Evolutionary conservation across 139 green algal genomes (phyloP), one percentile per base, ranked within the genome.

Genomic region (Chlorella vulgaris): DNA sequence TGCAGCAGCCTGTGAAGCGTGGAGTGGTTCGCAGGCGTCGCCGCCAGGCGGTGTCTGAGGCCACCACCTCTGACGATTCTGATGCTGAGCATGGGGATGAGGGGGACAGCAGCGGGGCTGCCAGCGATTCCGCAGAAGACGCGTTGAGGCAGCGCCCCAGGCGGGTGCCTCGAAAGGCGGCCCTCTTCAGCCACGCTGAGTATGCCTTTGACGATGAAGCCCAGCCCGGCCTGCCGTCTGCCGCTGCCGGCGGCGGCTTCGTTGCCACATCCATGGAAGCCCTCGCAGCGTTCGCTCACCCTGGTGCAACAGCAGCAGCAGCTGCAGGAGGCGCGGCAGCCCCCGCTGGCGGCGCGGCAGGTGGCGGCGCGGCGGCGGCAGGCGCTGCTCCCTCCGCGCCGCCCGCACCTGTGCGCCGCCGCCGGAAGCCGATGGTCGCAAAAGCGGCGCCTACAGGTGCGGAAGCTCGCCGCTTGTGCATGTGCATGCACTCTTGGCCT

Each of bases 181-280:
- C 81, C 61, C 81, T 86, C 19, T 82, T 67, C 40, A 86, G 66
- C 33, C 51, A 82, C 29, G 81, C 38, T 5, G 81, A 86, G 33
- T 82, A 81, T 55, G 81, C 81, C 8, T 69, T 86, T 10, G 70
- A 76, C 6, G 73, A 75, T 21, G 81, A 86, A 38, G 68, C n/a
- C 35, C 26, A 35, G 39, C 43, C 4, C 4, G 33, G 33, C n/a
- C 53, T 67, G 36, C 36, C 69, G 28, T 3, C 69, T 15, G 61
- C 53, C 4, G 43, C 43, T 42, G 75, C 36, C 74, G 42, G 47
- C 42, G 42, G 40, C 40, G 69, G 40, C 35, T 76, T 76, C 40
- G 69, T 61, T 26, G 69, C 69, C 42, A 76, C 69, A 5, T 76
- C 69, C 28, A 39, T 62, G n/a, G 69, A 76, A 42, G 69, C 69